Conservation (phyloP, 2,329 filamentous ascomycete genomes). For the Fusarium udum region DNA sequence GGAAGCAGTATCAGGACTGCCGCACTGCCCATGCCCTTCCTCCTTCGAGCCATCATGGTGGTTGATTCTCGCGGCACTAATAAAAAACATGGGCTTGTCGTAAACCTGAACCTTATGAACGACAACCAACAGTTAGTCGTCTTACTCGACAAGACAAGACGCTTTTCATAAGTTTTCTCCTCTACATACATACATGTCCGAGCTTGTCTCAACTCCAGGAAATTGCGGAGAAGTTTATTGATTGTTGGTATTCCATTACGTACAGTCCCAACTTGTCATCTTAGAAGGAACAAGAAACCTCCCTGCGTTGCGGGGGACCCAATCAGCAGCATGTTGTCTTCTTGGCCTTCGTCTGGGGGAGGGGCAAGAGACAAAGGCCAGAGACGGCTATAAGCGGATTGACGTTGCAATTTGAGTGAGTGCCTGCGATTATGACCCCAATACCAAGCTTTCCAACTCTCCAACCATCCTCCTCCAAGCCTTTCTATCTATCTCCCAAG, state of each 20-base stretch:
- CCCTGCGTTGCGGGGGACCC: conserved; percentile 20
- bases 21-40: neutral
- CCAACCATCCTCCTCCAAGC: neutral
- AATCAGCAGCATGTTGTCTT: conserved; percentile 11
- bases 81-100: neutral
- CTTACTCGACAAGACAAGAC: too few relatives aligned
- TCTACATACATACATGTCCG: neutral
- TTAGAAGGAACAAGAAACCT: conserved; percentile 19
- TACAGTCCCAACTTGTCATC: conserved; percentile 10
- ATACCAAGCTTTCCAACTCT: conserved; percentile 28
- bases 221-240: conserved; percentile 29
- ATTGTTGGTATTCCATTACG: conserved; percentile 28
- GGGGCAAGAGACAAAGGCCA: conserved; percentile 19
- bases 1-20: neutral
- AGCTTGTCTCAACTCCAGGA: conserved; percentile 15
- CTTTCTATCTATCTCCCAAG: conserved; percentile 21
- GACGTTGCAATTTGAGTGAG: neutral
- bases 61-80: neutral
- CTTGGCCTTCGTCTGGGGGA: conserved; percentile 37
- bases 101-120: neutral
- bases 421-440: conserved; percentile 15
- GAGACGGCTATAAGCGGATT: conserved; percentile 26
- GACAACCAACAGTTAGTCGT: neutral
- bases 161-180: neutral
- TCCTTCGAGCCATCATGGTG: neutral